Percentiles rank a stretch among this genome's conserved stretches.
phyloP scores from a whole-genome alignment of 768 basidiomycete species.

The Imleria badia region DNA sequence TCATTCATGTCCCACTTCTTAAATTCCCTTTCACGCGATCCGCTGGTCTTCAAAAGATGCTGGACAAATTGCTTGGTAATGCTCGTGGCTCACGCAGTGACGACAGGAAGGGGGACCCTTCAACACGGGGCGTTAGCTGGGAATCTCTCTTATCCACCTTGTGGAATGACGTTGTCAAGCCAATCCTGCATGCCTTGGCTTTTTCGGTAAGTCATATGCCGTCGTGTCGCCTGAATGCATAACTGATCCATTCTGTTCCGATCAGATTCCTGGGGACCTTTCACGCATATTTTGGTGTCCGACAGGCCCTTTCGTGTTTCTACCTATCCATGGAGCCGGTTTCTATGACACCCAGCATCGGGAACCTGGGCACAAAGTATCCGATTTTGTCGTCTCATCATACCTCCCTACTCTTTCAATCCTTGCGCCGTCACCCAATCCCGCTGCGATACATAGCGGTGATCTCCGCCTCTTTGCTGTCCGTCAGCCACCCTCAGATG shows the following conservation, averaged over 20 bases:
- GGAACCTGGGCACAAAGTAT: background rate
- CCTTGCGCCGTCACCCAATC: background rate
- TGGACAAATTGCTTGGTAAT: background rate
- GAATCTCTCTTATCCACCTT: background rate
- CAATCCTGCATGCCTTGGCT: background rate
- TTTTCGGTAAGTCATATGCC: background rate
- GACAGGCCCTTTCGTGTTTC: background rate
- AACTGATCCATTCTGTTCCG: background rate
- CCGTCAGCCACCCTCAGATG: constrained; percentile 4
- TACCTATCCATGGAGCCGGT: background rate
- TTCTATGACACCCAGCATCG: background rate
- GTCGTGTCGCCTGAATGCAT: background rate
- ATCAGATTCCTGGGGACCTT: background rate
- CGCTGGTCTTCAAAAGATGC: background rate
- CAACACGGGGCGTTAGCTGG: background rate
- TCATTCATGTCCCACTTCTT: background rate
- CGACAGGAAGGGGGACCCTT: background rate
- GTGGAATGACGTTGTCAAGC: background rate
- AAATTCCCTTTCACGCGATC: background rate
- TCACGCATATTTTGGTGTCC: background rate
- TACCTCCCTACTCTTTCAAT: background rate
- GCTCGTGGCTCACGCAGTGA: no score
- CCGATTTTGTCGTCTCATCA: constrained; percentile 2
- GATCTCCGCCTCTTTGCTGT: constrained; percentile 8
- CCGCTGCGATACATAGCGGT: background rate